phyloP scores from a whole-genome alignment of 805 yeast genomes.

The Wickerhamiella australiensis region DNA sequence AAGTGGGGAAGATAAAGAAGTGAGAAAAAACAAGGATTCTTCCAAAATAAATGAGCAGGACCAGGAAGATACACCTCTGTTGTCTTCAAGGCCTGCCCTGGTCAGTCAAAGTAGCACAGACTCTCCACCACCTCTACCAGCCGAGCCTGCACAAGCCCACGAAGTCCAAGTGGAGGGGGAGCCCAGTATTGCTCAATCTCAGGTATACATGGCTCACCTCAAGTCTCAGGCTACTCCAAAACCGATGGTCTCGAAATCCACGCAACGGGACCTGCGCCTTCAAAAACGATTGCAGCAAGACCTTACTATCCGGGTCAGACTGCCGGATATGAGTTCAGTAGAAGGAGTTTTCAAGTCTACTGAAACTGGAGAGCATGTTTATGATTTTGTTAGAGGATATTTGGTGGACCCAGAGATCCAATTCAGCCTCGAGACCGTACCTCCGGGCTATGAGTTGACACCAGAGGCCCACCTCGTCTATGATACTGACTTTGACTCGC shows the following conservation, averaged over 20 bases:
- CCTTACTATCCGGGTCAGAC: slow-evolving; percentile 39
- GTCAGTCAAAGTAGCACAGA: too few relatives aligned
- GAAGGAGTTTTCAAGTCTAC: slow-evolving; percentile 39
- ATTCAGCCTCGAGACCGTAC: slow-evolving; percentile 37
- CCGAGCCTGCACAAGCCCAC: slow-evolving; percentile 18
- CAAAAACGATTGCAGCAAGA: slow-evolving; percentile 22
- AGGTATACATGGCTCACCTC: slow-evolving; percentile 40
- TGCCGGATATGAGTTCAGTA: slow-evolving; percentile 45
- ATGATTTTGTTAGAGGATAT: slow-evolving; percentile 25
- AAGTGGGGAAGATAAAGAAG: too few relatives aligned
- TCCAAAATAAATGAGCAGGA: too few relatives aligned
- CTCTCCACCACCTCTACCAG: not conserved
- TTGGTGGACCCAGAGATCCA: slow-evolving; percentile 24
- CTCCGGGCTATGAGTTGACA: slow-evolving; percentile 35
- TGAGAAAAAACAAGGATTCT: not conserved
- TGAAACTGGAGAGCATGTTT: slow-evolving; percentile 33
- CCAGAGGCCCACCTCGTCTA: slow-evolving; percentile 27
- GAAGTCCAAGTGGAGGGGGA: slow-evolving; percentile 30
- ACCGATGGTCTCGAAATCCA: slow-evolving; percentile 34
- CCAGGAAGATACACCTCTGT: not conserved
- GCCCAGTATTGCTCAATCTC: slow-evolving; percentile 42
- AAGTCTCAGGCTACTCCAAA: slow-evolving; percentile 33
- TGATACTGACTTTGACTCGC: slow-evolving; percentile 36
- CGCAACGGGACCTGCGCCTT: slow-evolving; percentile 29
- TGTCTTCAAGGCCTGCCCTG: not conserved